phyloP scores from a whole-genome alignment of 108 stramenopile species.

The Conticribra weissflogii region DNA sequence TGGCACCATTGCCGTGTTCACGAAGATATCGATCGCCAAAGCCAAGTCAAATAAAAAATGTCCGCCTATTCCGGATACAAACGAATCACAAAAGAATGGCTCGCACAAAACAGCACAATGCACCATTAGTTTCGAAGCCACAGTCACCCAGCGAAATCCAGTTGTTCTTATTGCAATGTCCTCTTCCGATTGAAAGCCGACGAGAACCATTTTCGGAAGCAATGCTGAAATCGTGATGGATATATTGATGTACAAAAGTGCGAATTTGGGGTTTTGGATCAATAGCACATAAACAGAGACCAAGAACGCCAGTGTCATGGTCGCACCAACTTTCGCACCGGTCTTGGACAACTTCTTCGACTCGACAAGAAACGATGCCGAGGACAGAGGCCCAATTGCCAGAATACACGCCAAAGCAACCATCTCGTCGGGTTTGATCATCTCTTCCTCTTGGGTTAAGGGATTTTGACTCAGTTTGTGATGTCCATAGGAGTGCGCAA shows the following conservation, averaged over 20 bases:
- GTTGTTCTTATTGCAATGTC: constrained; percentile 9
- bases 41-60: constrained; percentile 22
- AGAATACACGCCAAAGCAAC: constrained; percentile 17
- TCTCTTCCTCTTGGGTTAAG: background rate
- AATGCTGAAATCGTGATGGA: constrained; percentile 10
- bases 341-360: constrained; percentile 1
- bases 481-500: constrained; percentile 29
- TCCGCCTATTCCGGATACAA: constrained; percentile 22
- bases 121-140: background rate
- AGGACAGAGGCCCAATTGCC: constrained; percentile 18
- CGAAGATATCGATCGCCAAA: constrained; percentile 21
- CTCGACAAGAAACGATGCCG: constrained; percentile 9
- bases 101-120: constrained; percentile 12
- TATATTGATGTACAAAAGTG: constrained; percentile 30
- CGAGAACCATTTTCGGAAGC: constrained; percentile 7
- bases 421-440: background rate
- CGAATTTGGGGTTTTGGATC: constrained; percentile 15
- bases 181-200: constrained; percentile 10
- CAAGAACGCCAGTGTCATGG: background rate
- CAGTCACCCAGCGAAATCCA: background rate
- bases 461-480: background rate
- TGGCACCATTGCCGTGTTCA: too few relatives aligned
- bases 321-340: constrained; percentile 6
- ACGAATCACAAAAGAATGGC: constrained; percentile 30
- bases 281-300: constrained; percentile 8